phyloP scores from a whole-genome alignment of 345 rosid species.

The Raphanus sativus region DNA sequence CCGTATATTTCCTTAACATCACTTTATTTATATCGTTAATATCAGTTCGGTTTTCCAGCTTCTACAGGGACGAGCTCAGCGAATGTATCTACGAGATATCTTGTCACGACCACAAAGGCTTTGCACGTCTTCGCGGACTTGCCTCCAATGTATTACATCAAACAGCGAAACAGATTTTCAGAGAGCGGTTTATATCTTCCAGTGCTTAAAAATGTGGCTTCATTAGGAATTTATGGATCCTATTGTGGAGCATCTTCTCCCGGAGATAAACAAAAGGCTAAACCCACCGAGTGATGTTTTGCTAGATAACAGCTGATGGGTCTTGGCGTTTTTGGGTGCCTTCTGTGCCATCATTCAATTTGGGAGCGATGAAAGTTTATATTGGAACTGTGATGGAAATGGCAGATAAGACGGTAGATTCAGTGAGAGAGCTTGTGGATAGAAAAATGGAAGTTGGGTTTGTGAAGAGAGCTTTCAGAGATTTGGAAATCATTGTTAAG shows the following conservation, averaged over 20 bases:
- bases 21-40: no score
- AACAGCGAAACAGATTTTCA: background rate
- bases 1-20: no score
- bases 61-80: no score
- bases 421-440: slow-evolving; percentile 12
- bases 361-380: background rate
- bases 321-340: slow-evolving; percentile 17
- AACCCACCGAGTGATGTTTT: background rate
- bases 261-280: background rate
- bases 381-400: background rate
- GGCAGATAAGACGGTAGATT: background rate
- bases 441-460: slow-evolving; percentile 9
- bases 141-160: background rate
- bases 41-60: no score
- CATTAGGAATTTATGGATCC: background rate
- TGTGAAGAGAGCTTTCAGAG: slow-evolving; percentile 22
- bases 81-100: no score
- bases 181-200: slow-evolving; percentile 22
- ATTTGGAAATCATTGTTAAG: slow-evolving; percentile 11
- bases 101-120: no score
- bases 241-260: background rate
- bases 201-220: background rate
- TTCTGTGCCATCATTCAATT: slow-evolving; percentile 12
- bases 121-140: no score
- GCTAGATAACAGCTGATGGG: slow-evolving; percentile 1